Base-by-base conservation (phyloP, 1,139 yeast species). In the Debaryomyces sp. region DNA sequence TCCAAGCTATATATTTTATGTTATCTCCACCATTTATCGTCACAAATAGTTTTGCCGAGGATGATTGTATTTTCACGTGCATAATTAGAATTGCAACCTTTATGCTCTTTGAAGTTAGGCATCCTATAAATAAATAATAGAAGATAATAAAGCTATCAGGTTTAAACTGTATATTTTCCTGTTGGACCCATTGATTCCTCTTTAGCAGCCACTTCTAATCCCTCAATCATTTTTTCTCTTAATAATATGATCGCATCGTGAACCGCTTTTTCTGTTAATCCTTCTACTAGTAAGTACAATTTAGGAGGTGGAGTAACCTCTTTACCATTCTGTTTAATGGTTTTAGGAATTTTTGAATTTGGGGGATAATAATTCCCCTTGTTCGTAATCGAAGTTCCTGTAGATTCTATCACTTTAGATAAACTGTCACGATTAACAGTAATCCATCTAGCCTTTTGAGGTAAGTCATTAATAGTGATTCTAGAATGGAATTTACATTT, bases 381-480 rank as follows among this genome's bases (percentile, higher is more conserved):
- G 46, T 84, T 83, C 1, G 97, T 91, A 45, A 92, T 84, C 5
- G 96, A 85, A 0, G 94, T 85, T 1, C 85, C 80, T 0, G 95
- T 86, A 40, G 83, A 74, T 44, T 89, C 96, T 44, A 84, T 83
- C 42, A 94, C 78, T 55, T 80, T 81, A 2, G 81, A 68, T 45
- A 89, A 74, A 41, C 82, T 84, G 3, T 86, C 85, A 29, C 87
- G 78, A 52, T 87, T 85, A 4, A 92, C 85, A 5, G 89, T 92
- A 45, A 78, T 78, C 95, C 96, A 87, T 56, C 99, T 73, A 0
- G 92, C 94, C 41, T 80, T 76, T 59, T 88, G 94, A 0, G 98
- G 97, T 27, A 89, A 73, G 61, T 94, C 97, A 59, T 94, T 94
- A 55, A 92, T 85, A 45, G 83, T 82, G 48, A 94, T 76, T 37